phyloP scores from a whole-genome alignment of 768 basidiomycete genomes.

The Lactifluus subvellereus region DNA sequence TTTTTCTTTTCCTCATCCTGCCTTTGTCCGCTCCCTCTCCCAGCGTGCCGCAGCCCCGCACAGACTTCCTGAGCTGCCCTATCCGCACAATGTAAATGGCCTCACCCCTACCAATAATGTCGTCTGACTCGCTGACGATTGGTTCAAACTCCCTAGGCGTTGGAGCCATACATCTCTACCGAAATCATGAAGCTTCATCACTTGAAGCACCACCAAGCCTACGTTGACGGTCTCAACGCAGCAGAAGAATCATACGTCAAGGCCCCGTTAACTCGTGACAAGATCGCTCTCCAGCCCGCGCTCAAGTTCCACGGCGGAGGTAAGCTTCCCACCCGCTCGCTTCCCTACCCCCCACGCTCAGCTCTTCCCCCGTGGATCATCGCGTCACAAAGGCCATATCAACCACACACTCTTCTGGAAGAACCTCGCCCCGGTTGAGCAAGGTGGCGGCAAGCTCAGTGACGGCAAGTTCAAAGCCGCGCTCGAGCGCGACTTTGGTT shows the following conservation, averaged over 20 bases:
- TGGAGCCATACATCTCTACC: constrained; percentile 87
- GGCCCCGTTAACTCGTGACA: constrained; percentile 57
- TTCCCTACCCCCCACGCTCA: neutral
- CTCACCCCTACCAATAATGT: too few relatives aligned
- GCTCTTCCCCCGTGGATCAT: neutral
- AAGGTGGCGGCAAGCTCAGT: constrained; percentile 57
- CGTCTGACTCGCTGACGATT: constrained; percentile 6
- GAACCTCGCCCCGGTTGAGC: constrained; percentile 74
- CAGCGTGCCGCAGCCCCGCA: constrained; percentile 45
- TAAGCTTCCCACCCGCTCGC: constrained; percentile 27
- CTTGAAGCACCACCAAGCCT: constrained; percentile 85
- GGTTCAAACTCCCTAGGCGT: constrained; percentile 45
- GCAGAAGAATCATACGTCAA: constrained; percentile 81
- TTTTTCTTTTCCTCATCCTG: constrained; percentile 1
- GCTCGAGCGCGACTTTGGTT: constrained; percentile 78
- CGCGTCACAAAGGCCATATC: constrained; percentile 59
- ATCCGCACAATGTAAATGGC: constrained; percentile 62
- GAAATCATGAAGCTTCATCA: constrained; percentile 96
- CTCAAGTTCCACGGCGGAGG: constrained; percentile 99
- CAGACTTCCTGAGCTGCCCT: constrained; percentile 75
- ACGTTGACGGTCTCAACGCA: constrained; percentile 91
- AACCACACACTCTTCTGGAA: constrained; percentile 98
- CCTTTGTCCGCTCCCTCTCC: constrained; percentile 38
- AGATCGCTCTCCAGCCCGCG: constrained; percentile 82
- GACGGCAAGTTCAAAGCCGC: constrained; percentile 70